phyloP scores from a whole-genome alignment of 805 yeast species.

The Hanseniaspora guilliermondii region DNA sequence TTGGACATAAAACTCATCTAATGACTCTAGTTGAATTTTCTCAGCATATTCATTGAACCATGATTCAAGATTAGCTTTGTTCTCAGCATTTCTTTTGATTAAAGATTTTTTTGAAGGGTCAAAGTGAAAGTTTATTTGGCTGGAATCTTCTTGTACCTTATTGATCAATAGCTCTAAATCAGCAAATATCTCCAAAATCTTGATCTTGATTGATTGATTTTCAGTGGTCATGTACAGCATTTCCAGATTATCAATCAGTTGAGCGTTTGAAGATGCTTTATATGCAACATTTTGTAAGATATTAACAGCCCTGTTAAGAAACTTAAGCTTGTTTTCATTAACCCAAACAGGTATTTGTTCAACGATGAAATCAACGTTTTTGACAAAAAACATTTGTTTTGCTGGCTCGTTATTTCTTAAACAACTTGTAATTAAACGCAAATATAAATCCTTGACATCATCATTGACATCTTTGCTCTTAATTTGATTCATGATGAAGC shows the following conservation, averaged over 20 bases:
- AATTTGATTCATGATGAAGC: conserved; percentile 16
- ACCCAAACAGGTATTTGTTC: conserved; percentile 17
- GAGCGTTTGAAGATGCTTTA: conserved; percentile 14
- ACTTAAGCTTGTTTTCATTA: neutral
- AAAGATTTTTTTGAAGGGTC: conserved; percentile 12
- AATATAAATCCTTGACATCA: conserved; percentile 37
- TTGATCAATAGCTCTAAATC: conserved; percentile 10
- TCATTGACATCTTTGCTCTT: conserved; percentile 17
- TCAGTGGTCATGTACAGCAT: conserved; percentile 17
- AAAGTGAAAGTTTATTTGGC: conserved; percentile 11
- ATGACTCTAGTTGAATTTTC: conserved; percentile 20
- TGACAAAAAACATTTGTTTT: conserved; percentile 27
- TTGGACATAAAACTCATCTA: conserved; percentile 34
- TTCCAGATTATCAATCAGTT: conserved; percentile 18
- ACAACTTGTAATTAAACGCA: conserved; percentile 52
- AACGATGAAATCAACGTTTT: conserved; percentile 29
- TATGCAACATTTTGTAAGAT: conserved; percentile 22
- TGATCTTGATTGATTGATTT: conserved; percentile 22
- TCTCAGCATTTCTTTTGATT: conserved; percentile 12
- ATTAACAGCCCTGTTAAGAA: conserved; percentile 23
- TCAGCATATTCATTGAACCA: conserved; percentile 24
- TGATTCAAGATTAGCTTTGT: conserved; percentile 15
- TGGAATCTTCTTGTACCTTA: neutral
- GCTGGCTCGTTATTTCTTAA: conserved; percentile 67
- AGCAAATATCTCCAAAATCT: conserved; percentile 24